Conservation (phyloP, 1,139 yeast species). For the Pichia inconspicua region DNA sequence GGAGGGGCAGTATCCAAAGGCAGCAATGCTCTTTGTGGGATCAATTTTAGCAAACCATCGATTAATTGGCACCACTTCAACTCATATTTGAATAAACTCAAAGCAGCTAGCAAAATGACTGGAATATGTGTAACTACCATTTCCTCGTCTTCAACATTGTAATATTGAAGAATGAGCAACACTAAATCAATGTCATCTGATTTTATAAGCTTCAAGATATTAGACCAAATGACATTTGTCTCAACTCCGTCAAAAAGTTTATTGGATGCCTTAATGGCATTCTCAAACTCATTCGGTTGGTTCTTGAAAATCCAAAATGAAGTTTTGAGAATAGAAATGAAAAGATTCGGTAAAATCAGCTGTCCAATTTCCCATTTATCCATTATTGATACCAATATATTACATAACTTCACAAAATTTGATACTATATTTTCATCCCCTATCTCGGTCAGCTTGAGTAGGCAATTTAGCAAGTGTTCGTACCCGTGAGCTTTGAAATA, state of each 20-base stretch:
- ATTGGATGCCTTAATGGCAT: slow-evolving; percentile 50
- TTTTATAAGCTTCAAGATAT: slow-evolving; percentile 38
- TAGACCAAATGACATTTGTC: slow-evolving; percentile 67
- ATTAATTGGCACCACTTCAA: slow-evolving; percentile 27
- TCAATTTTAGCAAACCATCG: slow-evolving; percentile 35
- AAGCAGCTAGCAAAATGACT: slow-evolving; percentile 45
- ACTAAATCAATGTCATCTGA: slow-evolving; percentile 38
- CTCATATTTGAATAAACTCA: slow-evolving; percentile 24
- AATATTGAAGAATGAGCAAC: slow-evolving; percentile 51
- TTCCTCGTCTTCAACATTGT: slow-evolving; percentile 78
- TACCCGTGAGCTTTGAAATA: slow-evolving; percentile 58
- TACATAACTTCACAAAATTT: slow-evolving; percentile 45
- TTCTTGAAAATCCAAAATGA: slow-evolving; percentile 25
- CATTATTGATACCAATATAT: slow-evolving; percentile 63
- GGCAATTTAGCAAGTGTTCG: slow-evolving; percentile 41
- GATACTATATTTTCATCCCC: slow-evolving; percentile 32
- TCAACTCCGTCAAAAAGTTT: slow-evolving; percentile 82
- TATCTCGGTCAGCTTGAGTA: slow-evolving; percentile 36
- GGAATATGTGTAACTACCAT: slow-evolving; percentile 76
- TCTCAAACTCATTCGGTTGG: slow-evolving; percentile 25
- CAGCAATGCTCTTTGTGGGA: slow-evolving; percentile 53
- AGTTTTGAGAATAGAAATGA: slow-evolving; percentile 51
- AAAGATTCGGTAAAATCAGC: slow-evolving; percentile 57
- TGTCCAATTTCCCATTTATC: slow-evolving; percentile 94
- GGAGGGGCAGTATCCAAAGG: slow-evolving; percentile 37